Evolutionary conservation across 208 protist genomes (phyloP).

Genomic region (Trypanosoma platydactyli): DNA sequence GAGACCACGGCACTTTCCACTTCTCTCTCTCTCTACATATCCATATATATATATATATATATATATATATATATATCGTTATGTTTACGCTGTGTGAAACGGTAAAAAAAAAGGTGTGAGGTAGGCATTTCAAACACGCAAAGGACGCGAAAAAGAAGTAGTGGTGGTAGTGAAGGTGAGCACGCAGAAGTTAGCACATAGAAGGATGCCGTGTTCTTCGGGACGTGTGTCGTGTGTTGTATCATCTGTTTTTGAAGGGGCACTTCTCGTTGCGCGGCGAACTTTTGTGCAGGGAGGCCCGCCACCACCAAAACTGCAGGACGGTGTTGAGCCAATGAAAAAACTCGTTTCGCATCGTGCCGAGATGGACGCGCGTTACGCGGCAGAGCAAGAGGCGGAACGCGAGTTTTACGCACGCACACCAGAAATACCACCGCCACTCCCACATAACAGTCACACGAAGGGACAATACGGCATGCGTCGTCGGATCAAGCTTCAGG

Average conservation of each 20-base stretch:
- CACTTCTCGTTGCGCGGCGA: conserved; percentile 17
- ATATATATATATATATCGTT: neutral
- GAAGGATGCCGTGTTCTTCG: conserved; percentile 6
- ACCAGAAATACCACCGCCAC: conserved; percentile 60
- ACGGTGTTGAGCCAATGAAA: conserved; percentile 30
- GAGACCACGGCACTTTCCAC: no score
- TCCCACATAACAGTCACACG: conserved; percentile 69
- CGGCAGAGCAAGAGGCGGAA: conserved; percentile 31
- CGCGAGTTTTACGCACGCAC: conserved; percentile 54
- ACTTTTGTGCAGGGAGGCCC: conserved; percentile 69
- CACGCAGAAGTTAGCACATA: neutral
- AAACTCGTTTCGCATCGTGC: conserved; percentile 28
- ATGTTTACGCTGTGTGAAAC: neutral
- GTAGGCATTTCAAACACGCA: no score
- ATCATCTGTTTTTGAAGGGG: neutral
- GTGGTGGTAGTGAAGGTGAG: neutral
- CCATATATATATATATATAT: conserved; percentile 5
- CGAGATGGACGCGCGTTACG: conserved; percentile 45
- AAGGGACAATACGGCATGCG: conserved; percentile 85
- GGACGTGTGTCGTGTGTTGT: neutral
- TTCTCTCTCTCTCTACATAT: no score
- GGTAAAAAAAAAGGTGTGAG: neutral
- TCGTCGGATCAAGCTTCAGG: conserved; percentile 47
- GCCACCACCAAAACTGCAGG: conserved; percentile 36
- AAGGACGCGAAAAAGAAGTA: conserved; percentile 3